These are phyloP conservation scores for Trichoderma harzianum DNA, from an alignment of 2,329 filamentous ascomycete genomes.

Conservation along the genomic window DNA sequence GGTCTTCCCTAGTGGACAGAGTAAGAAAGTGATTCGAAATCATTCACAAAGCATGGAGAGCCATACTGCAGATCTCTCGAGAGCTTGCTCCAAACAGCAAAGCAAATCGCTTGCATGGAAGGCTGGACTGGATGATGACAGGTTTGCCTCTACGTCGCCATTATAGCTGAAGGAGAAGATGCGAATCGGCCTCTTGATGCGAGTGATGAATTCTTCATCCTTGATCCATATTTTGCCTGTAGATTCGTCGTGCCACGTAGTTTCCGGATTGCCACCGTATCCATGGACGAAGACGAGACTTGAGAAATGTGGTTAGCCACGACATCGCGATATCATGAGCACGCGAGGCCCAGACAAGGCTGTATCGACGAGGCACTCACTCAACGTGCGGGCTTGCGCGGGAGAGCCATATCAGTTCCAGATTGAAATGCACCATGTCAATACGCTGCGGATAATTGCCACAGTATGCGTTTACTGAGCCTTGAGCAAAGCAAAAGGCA, in stretches of 20 bases:
- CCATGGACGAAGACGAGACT: slow-evolving; percentile 28
- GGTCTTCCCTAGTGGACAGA: slow-evolving; percentile 19
- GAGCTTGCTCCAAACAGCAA: slow-evolving; percentile 19
- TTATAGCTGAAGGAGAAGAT: slow-evolving; percentile 27
- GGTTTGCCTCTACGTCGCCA: slow-evolving; percentile 24
- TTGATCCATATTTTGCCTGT: slow-evolving; percentile 28
- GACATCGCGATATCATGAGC: background rate
- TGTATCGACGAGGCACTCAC: slow-evolving; percentile 6
- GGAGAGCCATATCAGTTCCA: slow-evolving; percentile 16
- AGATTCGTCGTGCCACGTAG: slow-evolving; percentile 25
- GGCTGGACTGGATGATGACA: slow-evolving; percentile 24
- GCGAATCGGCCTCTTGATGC: slow-evolving; percentile 19
- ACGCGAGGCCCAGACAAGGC: background rate
- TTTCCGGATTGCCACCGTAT: slow-evolving; percentile 21
- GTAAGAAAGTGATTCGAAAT: background rate
- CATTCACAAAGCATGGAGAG: background rate
- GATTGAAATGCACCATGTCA: slow-evolving; percentile 7
- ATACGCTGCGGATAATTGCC: background rate
- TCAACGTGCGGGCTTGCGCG: slow-evolving; percentile 14
- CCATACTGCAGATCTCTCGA: slow-evolving; percentile 19
- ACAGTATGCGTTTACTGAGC: background rate
- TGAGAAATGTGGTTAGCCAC: slow-evolving; percentile 20
- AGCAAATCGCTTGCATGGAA: slow-evolving; percentile 27
- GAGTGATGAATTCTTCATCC: slow-evolving; percentile 25
- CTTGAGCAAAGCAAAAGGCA: background rate